These are phyloP conservation scores for Zygosaccharomyces pseudorouxii DNA, from an alignment of 805 yeast species.

Conservation along the genomic window DNA sequence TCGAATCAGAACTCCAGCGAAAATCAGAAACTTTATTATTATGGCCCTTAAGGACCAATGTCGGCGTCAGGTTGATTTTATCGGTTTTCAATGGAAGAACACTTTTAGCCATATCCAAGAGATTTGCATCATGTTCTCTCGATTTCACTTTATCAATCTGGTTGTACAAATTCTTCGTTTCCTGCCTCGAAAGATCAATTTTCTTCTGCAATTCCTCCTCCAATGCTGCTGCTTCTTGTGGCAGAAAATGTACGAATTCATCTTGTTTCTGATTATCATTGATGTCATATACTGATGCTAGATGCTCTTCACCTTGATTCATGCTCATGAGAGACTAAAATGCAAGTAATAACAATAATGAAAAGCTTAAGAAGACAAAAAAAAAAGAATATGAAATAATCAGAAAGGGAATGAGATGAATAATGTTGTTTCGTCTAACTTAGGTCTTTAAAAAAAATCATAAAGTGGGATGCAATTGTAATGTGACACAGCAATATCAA, in stretches of 20 bases:
- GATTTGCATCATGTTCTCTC: slow-evolving; percentile 43
- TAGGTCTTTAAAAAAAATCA: background rate
- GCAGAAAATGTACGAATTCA: background rate
- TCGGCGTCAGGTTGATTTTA: slow-evolving; percentile 34
- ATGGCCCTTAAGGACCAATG: slow-evolving; percentile 48
- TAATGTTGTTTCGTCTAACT: background rate
- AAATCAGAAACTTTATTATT: slow-evolving; percentile 65
- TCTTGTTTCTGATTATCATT: background rate
- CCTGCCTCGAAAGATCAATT: slow-evolving; percentile 39
- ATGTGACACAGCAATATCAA: background rate
- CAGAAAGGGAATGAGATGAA: background rate
- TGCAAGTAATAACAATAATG: background rate
- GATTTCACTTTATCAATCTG: slow-evolving; percentile 45
- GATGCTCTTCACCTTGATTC: background rate
- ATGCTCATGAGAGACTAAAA: background rate
- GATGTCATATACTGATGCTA: background rate
- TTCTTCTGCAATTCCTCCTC: slow-evolving; percentile 29
- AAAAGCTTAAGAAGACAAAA: background rate
- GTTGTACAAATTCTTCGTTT: slow-evolving; percentile 44
- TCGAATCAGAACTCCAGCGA: slow-evolving; percentile 64
- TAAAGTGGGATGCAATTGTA: background rate
- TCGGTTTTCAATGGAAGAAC: slow-evolving; percentile 21
- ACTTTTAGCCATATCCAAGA: slow-evolving; percentile 38
- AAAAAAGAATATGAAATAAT: background rate
- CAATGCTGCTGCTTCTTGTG: slow-evolving; percentile 9